Percentiles rank a stretch among this genome's conserved stretches.
Evolutionary conservation across 2,329 filamentous ascomycete species (phyloP).

Genomic region (Westerdykella aurantiaca): DNA sequence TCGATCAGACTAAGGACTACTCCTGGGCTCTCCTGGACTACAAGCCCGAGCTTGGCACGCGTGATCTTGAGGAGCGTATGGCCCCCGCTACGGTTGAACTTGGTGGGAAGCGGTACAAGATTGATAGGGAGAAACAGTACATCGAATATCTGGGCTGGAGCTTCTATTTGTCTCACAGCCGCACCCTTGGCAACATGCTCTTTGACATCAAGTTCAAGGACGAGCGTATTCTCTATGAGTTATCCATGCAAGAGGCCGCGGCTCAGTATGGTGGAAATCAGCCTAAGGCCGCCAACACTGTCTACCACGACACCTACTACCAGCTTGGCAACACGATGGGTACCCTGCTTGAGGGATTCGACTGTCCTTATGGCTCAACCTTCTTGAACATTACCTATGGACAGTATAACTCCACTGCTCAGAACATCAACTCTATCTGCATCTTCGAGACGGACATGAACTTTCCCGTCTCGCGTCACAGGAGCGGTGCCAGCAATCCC

Average conservation of each 20-base stretch:
- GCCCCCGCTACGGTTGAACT: conserved; percentile 37
- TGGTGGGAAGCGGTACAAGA: conserved; percentile 38
- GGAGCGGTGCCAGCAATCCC: conserved; percentile 12
- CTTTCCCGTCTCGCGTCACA: conserved; percentile 32
- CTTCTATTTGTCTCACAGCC: conserved; percentile 48
- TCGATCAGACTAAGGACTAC: conserved; percentile 43
- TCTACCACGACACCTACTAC: conserved; percentile 46
- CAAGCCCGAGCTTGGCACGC: conserved; percentile 20
- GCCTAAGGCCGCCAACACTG: conserved; percentile 41
- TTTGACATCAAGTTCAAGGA: conserved; percentile 53
- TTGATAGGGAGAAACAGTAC: conserved; percentile 42
- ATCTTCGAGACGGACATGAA: conserved; percentile 27
- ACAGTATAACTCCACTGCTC: conserved; percentile 41
- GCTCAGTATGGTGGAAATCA: conserved; percentile 49
- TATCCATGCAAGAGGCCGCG: conserved; percentile 52
- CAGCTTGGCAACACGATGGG: conserved; percentile 42
- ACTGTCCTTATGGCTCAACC: conserved; percentile 49
- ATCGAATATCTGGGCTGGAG: conserved; percentile 48
- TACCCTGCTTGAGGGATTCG: conserved; percentile 44
- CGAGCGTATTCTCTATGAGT: conserved; percentile 51
- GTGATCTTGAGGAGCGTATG: conserved; percentile 41
- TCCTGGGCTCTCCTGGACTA: conserved; percentile 43
- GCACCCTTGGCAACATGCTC: conserved; percentile 47
- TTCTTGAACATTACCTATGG: conserved; percentile 48
- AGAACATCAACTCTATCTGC: conserved; percentile 49